Evolutionary conservation across 768 basidiomycete species (phyloP).

Genomic region (Pisolithus orientalis): DNA sequence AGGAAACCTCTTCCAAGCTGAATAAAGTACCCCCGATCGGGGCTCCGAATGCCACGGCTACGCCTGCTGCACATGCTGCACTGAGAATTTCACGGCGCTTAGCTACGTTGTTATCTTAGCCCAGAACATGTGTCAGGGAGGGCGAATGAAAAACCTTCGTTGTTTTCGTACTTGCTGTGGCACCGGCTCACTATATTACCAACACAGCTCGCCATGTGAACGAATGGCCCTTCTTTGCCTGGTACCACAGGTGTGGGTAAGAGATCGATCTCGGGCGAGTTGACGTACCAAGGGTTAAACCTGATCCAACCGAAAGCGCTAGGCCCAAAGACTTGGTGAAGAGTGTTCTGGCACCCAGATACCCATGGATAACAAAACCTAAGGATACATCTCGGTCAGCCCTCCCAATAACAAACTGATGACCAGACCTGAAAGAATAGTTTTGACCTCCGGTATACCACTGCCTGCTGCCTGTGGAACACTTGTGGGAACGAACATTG

Average conservation of each 20-base stretch:
- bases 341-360: slow-evolving; percentile 84
- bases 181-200: slow-evolving; percentile 90
- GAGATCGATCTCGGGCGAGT: slow-evolving; percentile 5
- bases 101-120: slow-evolving; percentile 35
- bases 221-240: slow-evolving; percentile 75
- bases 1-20: slow-evolving; percentile 92
- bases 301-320: slow-evolving; percentile 87
- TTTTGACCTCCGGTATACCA: slow-evolving; percentile 97
- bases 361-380: slow-evolving; percentile 97
- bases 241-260: neutral
- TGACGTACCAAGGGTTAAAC: slow-evolving; percentile 67
- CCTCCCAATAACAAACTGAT: slow-evolving; percentile 2
- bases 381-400: slow-evolving; percentile 8
- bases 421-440: slow-evolving; percentile 69
- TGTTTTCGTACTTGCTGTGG: slow-evolving; percentile 86
- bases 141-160: slow-evolving; percentile 60
- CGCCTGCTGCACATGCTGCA: slow-evolving; percentile 95
- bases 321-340: slow-evolving; percentile 89
- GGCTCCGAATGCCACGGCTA: slow-evolving; percentile 95
- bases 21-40: slow-evolving; percentile 93
- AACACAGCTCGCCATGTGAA: slow-evolving; percentile 88
- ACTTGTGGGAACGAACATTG: slow-evolving; percentile 5
- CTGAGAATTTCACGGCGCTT: slow-evolving; percentile 93
- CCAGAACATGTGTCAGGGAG: neutral
- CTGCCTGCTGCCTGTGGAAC: slow-evolving; percentile 76